A percentile compares a stretch with the other conserved stretches of the same genome.
These are phyloP conservation scores for Lepiota venenata DNA, from an alignment of 768 basidiomycete genomes.

Conservation along the genomic window DNA sequence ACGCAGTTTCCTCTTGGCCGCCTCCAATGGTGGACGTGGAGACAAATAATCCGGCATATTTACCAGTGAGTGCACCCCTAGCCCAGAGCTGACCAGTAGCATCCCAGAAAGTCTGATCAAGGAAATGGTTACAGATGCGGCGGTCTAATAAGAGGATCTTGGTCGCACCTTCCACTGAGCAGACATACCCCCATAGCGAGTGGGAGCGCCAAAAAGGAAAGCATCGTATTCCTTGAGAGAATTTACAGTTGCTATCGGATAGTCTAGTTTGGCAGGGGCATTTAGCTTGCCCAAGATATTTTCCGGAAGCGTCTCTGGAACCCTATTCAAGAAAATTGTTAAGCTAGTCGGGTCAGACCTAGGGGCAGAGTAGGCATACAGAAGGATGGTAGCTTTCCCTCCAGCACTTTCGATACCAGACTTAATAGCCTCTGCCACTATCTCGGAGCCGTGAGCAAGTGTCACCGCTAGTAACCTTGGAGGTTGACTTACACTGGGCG, in stretches of 20 bases:
- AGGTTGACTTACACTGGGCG: too few species aligned
- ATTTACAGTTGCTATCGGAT: slow-evolving; percentile 49
- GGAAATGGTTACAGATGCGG: neutral
- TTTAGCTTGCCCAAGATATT: neutral
- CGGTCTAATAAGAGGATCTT: neutral
- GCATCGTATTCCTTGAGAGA: slow-evolving; percentile 61
- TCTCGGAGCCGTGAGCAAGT: too few species aligned
- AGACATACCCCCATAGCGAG: slow-evolving; percentile 79
- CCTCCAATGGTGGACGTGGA: slow-evolving; percentile 65
- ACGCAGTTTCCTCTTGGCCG: slow-evolving; percentile 60
- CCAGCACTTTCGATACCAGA: too few species aligned
- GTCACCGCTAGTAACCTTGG: too few species aligned
- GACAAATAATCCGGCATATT: slow-evolving; percentile 67
- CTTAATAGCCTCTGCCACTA: too few species aligned
- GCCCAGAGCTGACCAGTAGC: slow-evolving; percentile 64
- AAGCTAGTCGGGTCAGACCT: too few species aligned
- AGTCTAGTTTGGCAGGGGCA: slow-evolving; percentile 52
- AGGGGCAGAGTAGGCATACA: too few species aligned
- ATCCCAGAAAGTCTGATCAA: slow-evolving; percentile 71
- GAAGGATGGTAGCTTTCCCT: too few species aligned
- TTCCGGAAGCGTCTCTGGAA: too few species aligned
- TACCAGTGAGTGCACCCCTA: slow-evolving; percentile 53
- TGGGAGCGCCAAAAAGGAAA: slow-evolving; percentile 73
- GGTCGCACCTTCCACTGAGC: slow-evolving; percentile 68
- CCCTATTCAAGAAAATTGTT: too few species aligned